Conservation (phyloP, 2,329 filamentous ascomycete genomes). For the Trichothecium sympodiale region DNA sequence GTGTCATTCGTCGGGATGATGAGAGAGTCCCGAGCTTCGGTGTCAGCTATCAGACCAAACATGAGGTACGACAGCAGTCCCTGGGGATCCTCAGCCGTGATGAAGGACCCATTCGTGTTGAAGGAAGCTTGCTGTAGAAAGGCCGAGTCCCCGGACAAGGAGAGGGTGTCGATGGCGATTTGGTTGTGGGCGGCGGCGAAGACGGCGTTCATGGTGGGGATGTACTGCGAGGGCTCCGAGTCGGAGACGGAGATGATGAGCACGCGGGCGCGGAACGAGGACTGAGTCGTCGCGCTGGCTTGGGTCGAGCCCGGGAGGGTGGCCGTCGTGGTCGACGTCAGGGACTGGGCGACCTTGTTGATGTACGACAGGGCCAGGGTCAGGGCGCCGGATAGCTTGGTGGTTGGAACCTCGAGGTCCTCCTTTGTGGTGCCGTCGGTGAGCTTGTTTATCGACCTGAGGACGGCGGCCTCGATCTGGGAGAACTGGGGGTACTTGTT, state of each 20-base stretch:
- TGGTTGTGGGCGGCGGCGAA: constrained; percentile 84
- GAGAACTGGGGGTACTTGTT: constrained; percentile 95
- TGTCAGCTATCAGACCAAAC: constrained; percentile 74
- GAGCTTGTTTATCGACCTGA: constrained; percentile 62
- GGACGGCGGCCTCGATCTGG: constrained; percentile 71
- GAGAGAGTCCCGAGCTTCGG: constrained; percentile 46
- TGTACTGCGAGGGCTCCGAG: constrained; percentile 80
- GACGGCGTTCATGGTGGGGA: constrained; percentile 96
- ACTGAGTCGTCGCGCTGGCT: constrained; percentile 13
- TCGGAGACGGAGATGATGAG: constrained; percentile 84
- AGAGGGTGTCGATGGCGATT: constrained; percentile 86
- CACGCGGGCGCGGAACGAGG: constrained; percentile 47
- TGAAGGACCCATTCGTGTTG: constrained; percentile 48
- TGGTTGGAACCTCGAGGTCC: constrained; percentile 64
- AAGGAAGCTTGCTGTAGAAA: constrained; percentile 83
- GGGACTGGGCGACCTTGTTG: constrained; percentile 65
- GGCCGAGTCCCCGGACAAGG: constrained; percentile 74
- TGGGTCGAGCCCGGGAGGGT: constrained; percentile 24
- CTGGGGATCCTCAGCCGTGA: constrained; percentile 42
- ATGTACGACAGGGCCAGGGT: constrained; percentile 85
- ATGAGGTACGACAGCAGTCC: constrained; percentile 88
- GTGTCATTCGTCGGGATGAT: constrained; percentile 71
- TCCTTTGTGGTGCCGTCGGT: constrained; percentile 54
- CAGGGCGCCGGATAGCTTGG: constrained; percentile 81
- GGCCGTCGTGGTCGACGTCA: constrained; percentile 36